A percentile compares a stretch with the other conserved stretches of the same genome.
Evolutionary conservation across 345 rosid species (phyloP).

Genomic region (Reutealis trisperma): DNA sequence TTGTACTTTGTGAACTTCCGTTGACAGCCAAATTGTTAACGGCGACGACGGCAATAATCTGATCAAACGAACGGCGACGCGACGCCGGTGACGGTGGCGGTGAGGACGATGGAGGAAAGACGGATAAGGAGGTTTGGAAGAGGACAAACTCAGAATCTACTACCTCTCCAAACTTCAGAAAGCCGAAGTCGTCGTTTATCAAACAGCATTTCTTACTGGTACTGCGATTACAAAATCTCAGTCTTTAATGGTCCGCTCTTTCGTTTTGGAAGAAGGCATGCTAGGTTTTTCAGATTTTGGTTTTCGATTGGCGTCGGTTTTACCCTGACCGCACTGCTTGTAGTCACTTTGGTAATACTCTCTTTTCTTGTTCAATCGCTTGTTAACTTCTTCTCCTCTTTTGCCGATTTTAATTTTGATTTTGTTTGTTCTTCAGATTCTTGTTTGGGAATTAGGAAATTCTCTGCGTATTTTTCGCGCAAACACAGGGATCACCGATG

Average conservation of each 20-base stretch:
- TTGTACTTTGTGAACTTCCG: too few species aligned
- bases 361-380: not conserved
- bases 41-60: too few species aligned
- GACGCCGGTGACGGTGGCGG: too few species aligned
- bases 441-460: slow-evolving; percentile 38
- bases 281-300: slow-evolving; percentile 55
- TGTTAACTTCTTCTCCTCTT: not conserved
- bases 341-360: slow-evolving; percentile 37
- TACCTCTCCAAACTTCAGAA: slow-evolving; percentile 17
- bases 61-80: too few species aligned
- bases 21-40: too few species aligned
- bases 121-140: slow-evolving; percentile 39
- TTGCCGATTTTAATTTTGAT: not conserved
- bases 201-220: slow-evolving; percentile 40
- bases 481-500: not conserved
- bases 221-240: slow-evolving; percentile 61
- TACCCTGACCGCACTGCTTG: slow-evolving; percentile 53
- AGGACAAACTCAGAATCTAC: slow-evolving; percentile 4
- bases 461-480: slow-evolving; percentile 12
- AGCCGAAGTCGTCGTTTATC: not conserved
- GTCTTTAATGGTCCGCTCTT: slow-evolving; percentile 49
- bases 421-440: slow-evolving; percentile 22
- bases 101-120: slow-evolving; percentile 24
- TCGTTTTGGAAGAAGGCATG: slow-evolving; percentile 60
- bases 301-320: slow-evolving; percentile 86